Evolutionary conservation across 768 basidiomycete genomes (phyloP).

Genomic region (Sarcomyxa edulis): DNA sequence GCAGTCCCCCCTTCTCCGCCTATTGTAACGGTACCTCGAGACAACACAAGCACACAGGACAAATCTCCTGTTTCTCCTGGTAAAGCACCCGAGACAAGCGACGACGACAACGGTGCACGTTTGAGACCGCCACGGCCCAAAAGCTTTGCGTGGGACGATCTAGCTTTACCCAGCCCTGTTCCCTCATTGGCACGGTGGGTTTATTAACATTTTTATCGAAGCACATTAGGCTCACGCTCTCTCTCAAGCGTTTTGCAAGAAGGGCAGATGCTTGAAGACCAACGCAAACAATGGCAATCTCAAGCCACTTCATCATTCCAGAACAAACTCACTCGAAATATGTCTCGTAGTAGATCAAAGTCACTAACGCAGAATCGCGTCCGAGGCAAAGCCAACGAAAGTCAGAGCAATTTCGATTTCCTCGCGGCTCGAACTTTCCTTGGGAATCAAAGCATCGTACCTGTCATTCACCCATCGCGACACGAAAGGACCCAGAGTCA

Average conservation of each 20-base stretch:
- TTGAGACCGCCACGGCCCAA: constrained; percentile 43
- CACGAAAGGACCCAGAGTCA: constrained; percentile 9
- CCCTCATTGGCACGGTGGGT: constrained; percentile 52
- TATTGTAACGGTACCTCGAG: constrained; percentile 1
- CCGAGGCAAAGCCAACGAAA: constrained; percentile 15
- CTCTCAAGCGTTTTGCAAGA: constrained; percentile 60
- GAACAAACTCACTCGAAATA: constrained; percentile 54
- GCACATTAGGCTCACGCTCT: constrained; percentile 1
- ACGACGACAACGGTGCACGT: too few species aligned
- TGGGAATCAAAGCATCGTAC: constrained; percentile 56
- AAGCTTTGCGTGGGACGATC: constrained; percentile 57
- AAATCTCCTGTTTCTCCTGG: not conserved
- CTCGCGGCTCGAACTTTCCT: constrained; percentile 63
- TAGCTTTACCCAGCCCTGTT: constrained; percentile 52
- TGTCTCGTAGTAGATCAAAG: constrained; percentile 61
- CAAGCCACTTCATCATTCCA: constrained; percentile 61
- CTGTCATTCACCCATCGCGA: constrained; percentile 24
- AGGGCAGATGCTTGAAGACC: constrained; percentile 50
- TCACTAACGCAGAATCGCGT: constrained; percentile 31
- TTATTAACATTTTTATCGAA: constrained; percentile 4
- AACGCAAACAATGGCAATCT: constrained; percentile 62
- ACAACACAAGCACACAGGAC: not conserved
- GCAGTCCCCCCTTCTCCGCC: not conserved
- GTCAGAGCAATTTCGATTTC: constrained; percentile 42
- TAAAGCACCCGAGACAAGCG: constrained; percentile 4